Percentiles rank a stretch among this genome's conserved stretches.
phyloP scores from a whole-genome alignment of 352 stramenopile species.

The Phytophthora melonis region DNA sequence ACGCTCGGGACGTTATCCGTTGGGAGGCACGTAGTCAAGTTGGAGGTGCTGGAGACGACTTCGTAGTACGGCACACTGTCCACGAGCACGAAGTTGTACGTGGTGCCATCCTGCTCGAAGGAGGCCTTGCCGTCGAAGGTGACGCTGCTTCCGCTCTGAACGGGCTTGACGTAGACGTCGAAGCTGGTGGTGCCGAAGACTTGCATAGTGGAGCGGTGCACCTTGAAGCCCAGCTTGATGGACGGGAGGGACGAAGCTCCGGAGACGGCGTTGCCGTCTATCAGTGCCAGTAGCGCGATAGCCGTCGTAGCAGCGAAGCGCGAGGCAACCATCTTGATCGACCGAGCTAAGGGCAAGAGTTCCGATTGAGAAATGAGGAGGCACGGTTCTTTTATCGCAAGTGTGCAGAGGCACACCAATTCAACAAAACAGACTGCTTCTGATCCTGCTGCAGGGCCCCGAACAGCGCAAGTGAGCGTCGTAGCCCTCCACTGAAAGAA shows the following conservation, averaged over 20 bases:
- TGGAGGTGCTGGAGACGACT: slow-evolving; percentile 3
- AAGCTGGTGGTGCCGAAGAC: slow-evolving; percentile 47
- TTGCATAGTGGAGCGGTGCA: slow-evolving; percentile 56
- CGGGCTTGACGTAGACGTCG: slow-evolving; percentile 50
- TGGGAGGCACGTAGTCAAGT: slow-evolving; percentile 27
- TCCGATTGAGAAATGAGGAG: slow-evolving; percentile 29
- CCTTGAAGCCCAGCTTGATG: slow-evolving; percentile 48
- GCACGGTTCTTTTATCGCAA: background rate
- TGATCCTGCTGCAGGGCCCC: slow-evolving; percentile 17
- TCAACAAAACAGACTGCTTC: slow-evolving; percentile 29
- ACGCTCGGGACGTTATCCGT: slow-evolving; percentile 37
- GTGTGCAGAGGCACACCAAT: background rate
- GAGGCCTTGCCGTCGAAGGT: slow-evolving; percentile 52
- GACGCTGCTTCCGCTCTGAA: slow-evolving; percentile 25
- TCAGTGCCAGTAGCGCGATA: background rate
- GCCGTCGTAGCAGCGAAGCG: slow-evolving; percentile 3
- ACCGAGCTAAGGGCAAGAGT: background rate
- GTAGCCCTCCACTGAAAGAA: slow-evolving; percentile 1
- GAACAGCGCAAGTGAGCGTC: slow-evolving; percentile 15
- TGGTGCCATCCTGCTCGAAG: slow-evolving; percentile 41
- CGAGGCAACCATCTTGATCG: slow-evolving; percentile 21
- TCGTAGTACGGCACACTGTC: slow-evolving; percentile 46
- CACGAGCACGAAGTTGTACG: slow-evolving; percentile 52
- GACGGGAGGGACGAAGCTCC: slow-evolving; percentile 31
- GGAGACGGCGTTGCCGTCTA: background rate